These are phyloP conservation scores for Aphanocladium album DNA, from an alignment of 2,329 filamentous ascomycete species.

Conservation along the genomic window DNA sequence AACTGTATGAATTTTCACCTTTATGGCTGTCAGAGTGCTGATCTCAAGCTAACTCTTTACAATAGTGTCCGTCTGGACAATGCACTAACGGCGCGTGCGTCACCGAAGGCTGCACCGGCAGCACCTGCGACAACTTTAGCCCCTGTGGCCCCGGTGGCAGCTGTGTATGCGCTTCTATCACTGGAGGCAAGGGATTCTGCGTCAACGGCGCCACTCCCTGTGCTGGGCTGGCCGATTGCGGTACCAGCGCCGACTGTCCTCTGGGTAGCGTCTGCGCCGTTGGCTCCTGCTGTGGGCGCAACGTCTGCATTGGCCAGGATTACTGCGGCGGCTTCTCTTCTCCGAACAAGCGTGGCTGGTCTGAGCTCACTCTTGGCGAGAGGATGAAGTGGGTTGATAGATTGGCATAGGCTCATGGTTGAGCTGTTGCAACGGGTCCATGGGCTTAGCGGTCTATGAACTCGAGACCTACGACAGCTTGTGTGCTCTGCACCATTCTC, in stretches of 20 bases:
- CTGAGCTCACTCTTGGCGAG: slow-evolving; percentile 3
- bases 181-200: slow-evolving; percentile 8
- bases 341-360: slow-evolving; percentile 4
- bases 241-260: slow-evolving; percentile 5
- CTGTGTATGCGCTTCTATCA: slow-evolving; percentile 10
- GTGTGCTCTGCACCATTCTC: no score
- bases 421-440: no score
- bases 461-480: no score
- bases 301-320: slow-evolving; percentile 5
- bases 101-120: background rate
- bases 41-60: background rate
- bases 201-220: slow-evolving; percentile 8
- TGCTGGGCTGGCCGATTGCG: background rate
- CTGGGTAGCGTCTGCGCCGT: slow-evolving; percentile 9
- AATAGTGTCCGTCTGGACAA: slow-evolving; percentile 4
- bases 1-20: background rate
- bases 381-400: background rate
- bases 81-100: slow-evolving; percentile 10
- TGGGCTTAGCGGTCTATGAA: no score
- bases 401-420: background rate
- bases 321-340: background rate
- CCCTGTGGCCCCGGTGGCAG: slow-evolving; percentile 5
- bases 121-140: background rate
- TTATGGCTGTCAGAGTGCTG: no score
- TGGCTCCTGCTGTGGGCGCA: slow-evolving; percentile 7